phyloP scores from a whole-genome alignment of 1,284 basidiomycete genomes.

The Puccinia brachypodii region DNA sequence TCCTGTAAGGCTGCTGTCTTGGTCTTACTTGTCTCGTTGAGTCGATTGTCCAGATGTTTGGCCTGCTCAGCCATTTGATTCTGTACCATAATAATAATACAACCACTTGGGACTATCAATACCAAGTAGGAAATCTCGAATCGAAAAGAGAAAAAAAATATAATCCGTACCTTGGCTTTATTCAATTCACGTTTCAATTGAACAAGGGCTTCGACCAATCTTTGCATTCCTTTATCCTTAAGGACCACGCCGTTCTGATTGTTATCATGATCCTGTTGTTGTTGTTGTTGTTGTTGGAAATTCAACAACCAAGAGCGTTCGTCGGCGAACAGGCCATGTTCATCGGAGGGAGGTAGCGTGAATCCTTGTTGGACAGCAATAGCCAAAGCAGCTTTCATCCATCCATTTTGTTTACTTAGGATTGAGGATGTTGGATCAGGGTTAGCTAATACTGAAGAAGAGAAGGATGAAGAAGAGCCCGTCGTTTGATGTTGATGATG shows the following conservation, averaged over 20 bases:
- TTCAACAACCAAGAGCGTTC: slow-evolving; percentile 49
- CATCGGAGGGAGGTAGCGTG: slow-evolving; percentile 64
- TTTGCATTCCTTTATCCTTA: slow-evolving; percentile 56
- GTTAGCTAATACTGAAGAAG: neutral
- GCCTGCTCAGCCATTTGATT: slow-evolving; percentile 72
- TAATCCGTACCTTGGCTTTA: slow-evolving; percentile 59
- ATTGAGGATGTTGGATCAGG: slow-evolving; percentile 62
- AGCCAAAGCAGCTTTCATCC: slow-evolving; percentile 79
- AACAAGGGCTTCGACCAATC: slow-evolving; percentile 56
- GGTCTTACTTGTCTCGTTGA: slow-evolving; percentile 76
- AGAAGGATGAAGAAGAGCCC: slow-evolving; percentile 12
- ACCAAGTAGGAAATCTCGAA: neutral
- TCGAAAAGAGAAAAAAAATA: slow-evolving; percentile 43
- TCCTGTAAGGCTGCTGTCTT: slow-evolving; percentile 83
- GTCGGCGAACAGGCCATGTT: slow-evolving; percentile 50
- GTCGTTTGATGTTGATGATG: neutral
- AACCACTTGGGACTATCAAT: slow-evolving; percentile 2
- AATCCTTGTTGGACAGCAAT: slow-evolving; percentile 80
- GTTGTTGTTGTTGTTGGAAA: slow-evolving; percentile 27
- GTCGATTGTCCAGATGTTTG: slow-evolving; percentile 70
- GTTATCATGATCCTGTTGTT: no score
- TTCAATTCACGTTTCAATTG: slow-evolving; percentile 53
- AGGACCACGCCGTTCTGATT: neutral
- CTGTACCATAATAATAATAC: slow-evolving; percentile 59
- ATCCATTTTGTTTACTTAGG: slow-evolving; percentile 73